Percentiles rank a stretch among this genome's conserved stretches.
phyloP scores from a whole-genome alignment of 768 basidiomycete species.

The Serendipita sp. region DNA sequence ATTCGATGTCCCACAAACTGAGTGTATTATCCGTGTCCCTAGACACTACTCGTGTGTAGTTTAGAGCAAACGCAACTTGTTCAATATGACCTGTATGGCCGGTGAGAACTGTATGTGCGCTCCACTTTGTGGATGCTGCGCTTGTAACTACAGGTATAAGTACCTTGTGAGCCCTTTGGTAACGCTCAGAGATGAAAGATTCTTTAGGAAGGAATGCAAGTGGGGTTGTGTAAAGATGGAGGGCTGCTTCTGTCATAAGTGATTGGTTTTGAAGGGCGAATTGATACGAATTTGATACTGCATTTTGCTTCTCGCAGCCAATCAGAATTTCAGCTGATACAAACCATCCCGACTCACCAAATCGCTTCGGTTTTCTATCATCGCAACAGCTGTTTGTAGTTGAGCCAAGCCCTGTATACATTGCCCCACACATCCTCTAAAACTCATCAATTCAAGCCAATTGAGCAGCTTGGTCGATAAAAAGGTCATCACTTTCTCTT shows the following conservation, averaged over 20 bases:
- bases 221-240: neutral
- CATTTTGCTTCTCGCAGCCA: neutral
- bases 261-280: neutral
- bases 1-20: neutral
- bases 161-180: neutral
- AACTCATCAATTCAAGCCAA: constrained; percentile 1
- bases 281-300: neutral
- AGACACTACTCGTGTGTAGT: neutral
- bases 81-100: neutral
- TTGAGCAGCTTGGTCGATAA: neutral
- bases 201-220: neutral
- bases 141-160: neutral
- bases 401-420: neutral
- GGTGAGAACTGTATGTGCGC: neutral
- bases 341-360: neutral
- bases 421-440: neutral
- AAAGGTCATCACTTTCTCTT: neutral
- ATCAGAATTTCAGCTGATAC: neutral
- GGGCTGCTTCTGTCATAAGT: neutral
- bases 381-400: neutral
- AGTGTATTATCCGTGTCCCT: neutral
- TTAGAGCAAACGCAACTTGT: neutral
- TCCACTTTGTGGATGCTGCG: neutral
- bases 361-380: neutral
- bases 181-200: neutral